Conservation (phyloP, 306 rosid species). For the Begonia peltatifolia region DNA sequence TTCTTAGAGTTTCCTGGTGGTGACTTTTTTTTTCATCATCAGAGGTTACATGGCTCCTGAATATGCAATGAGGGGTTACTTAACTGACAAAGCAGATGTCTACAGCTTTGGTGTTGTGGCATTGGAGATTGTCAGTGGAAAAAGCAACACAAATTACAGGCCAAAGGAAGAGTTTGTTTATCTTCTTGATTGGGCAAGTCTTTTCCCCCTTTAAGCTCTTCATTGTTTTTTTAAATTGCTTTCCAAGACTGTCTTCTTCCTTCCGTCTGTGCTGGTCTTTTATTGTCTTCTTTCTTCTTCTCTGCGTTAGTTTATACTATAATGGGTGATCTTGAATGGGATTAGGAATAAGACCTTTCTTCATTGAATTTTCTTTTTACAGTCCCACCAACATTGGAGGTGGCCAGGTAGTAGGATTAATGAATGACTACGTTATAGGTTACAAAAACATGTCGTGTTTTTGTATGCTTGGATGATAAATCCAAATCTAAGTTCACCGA, state of each 20-base stretch:
- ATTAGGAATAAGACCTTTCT: too few relatives aligned
- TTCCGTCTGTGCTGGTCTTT: background rate
- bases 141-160: constrained; percentile 61
- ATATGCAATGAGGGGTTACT: constrained; percentile 81
- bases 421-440: too few relatives aligned
- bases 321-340: background rate
- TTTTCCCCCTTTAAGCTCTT: background rate
- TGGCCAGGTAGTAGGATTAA: too few relatives aligned
- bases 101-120: constrained; percentile 75
- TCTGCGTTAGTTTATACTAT: background rate
- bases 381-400: too few relatives aligned
- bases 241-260: too few relatives aligned
- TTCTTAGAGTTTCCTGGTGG: background rate
- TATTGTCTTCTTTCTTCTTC: background rate
- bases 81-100: constrained; percentile 82
- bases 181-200: constrained; percentile 76
- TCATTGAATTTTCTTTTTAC: too few relatives aligned
- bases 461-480: too few relatives aligned
- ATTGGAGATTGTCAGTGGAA: constrained; percentile 73
- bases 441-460: too few relatives aligned
- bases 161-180: constrained; percentile 79
- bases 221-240: too few relatives aligned
- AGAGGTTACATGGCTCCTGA: constrained; percentile 99
- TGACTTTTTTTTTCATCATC: background rate
- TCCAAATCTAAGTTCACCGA: too few relatives aligned